phyloP scores from a whole-genome alignment of 495 filamentous ascomycete species.

The Sporormia fimetaria region DNA sequence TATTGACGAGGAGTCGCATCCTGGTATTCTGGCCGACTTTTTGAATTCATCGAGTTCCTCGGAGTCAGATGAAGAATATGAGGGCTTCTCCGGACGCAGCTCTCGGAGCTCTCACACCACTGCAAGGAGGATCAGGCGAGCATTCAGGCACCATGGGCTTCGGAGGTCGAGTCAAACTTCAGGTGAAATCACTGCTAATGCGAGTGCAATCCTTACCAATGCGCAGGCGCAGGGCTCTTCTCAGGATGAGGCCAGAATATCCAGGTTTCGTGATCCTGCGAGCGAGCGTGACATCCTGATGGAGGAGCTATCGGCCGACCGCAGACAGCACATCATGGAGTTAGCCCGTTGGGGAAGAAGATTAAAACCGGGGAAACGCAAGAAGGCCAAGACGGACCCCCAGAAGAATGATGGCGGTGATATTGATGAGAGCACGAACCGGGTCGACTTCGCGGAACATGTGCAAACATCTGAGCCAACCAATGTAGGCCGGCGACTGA shows the following conservation, averaged over 20 bases:
- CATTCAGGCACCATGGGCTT: constrained; percentile 51
- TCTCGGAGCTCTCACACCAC: constrained; percentile 61
- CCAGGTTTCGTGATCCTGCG: too few species aligned
- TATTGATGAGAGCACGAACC: too few species aligned
- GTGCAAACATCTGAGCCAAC: constrained; percentile 8
- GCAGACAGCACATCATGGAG: too few species aligned
- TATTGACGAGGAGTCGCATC: constrained; percentile 78
- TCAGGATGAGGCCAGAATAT: constrained; percentile 31
- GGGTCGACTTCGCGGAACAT: constrained; percentile 33
- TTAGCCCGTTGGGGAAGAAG: too few species aligned
- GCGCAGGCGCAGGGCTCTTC: constrained; percentile 18
- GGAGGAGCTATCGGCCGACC: too few species aligned
- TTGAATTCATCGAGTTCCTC: constrained; percentile 58
- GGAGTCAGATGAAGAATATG: constrained; percentile 44
- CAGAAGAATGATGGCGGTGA: too few species aligned
- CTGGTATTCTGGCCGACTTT: constrained; percentile 71
- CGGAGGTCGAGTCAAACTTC: constrained; percentile 67
- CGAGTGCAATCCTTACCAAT: constrained; percentile 4
- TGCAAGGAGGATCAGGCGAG: constrained; percentile 59
- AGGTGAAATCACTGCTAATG: too few species aligned
- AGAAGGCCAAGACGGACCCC: constrained; percentile 11
- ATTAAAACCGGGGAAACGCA: constrained; percentile 27
- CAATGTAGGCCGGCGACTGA: constrained; percentile 32
- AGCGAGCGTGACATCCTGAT: too few species aligned
- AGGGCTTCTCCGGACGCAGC: constrained; percentile 52